Evolutionary conservation across 2,329 filamentous ascomycete genomes (phyloP), one percentile per base, ranked within the genome.

Genomic region (Fusarium lyarnte): DNA sequence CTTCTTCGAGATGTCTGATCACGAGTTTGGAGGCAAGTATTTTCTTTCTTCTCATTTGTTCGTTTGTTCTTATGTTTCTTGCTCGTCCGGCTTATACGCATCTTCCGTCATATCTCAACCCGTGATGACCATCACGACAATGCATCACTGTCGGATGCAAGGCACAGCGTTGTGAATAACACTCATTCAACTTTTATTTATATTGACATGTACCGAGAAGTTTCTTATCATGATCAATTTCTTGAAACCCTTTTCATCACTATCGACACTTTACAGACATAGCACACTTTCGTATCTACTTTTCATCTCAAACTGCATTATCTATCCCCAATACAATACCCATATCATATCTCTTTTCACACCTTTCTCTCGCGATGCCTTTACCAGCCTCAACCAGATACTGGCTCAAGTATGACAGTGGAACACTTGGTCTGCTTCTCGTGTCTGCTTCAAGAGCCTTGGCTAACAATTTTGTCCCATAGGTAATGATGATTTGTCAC

Each of bases 401-500:
- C 62, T 79, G 79, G 80, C 66, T 62, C 19, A 73, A 55, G 21
- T 58, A 73, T 36, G 78, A 79, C 54, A 53, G 59, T 33, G 72
- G 72, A 55, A 52, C 36, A 51, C 51, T 69, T 35, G 63, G 74
- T 79, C 63, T 58, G 73, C 70, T 58, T 21, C 42, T 62, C 52
- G 38, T 38, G 43, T 35, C 23, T 23, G 35, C 23, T 36, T 38
- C 59, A 19, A 33, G 21, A 52, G 6, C 29, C 16, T 31, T 23
- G 42, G 57, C 84, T 85, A 76, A 86, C 81, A 45, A 49, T 42
- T n/a, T 39, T 31, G 49, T n/a, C 14, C 43, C 51, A n/a, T 67
- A 91, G 89, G 82, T 58, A 90, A 88, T 72, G 89, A 91, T 76
- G 89, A 91, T 74, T 80, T 91, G 72, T 91, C 89, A 52, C 83